Evolutionary conservation across 306 rosid genomes (phyloP).

Genomic region (Casuarina glauca): DNA sequence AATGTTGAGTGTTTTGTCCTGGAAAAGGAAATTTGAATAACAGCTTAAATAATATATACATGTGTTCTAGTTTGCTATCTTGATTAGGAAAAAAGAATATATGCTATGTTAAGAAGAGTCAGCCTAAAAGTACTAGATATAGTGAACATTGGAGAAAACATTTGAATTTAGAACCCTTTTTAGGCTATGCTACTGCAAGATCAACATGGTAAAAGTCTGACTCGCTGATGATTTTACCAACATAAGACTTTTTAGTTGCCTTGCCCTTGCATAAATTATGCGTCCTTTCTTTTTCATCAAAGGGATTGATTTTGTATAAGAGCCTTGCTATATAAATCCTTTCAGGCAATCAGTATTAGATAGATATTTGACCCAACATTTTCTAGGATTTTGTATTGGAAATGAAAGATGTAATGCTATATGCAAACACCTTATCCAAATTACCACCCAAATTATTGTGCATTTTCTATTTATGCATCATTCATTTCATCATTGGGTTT

Average conservation of each 20-base stretch:
- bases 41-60: neutral
- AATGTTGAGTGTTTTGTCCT: neutral
- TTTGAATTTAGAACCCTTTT: neutral
- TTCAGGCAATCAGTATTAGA: neutral
- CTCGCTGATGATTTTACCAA: neutral
- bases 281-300: neutral
- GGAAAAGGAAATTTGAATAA: neutral
- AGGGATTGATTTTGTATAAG: neutral
- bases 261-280: neutral
- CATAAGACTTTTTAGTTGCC: neutral
- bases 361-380: neutral
- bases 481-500: slow-evolving; percentile 1
- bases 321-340: neutral
- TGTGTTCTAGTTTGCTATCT: neutral
- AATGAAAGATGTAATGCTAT: neutral
- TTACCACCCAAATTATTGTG: neutral
- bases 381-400: neutral
- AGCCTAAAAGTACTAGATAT: neutral
- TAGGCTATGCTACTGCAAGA: neutral
- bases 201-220: neutral
- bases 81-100: no score
- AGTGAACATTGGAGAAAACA: neutral
- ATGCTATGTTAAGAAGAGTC: neutral
- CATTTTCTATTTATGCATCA: neutral
- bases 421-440: neutral